These are phyloP conservation scores for Groenewaldozyma tartarivorans DNA, from an alignment of 805 yeast species.

Conservation along the genomic window DNA sequence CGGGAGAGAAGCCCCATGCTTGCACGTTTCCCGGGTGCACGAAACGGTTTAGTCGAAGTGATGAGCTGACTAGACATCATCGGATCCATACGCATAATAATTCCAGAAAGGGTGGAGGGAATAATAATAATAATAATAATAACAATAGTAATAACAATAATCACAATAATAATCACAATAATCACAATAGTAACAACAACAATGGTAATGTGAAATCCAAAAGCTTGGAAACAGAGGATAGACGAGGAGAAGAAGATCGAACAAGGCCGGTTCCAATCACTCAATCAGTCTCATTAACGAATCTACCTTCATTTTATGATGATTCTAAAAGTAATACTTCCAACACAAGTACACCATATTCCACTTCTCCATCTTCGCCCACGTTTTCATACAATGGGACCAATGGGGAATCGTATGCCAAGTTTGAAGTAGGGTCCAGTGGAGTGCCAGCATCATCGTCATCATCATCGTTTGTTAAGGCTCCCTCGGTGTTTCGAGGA, in stretches of 20 bases:
- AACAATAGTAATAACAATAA: conserved; percentile 11
- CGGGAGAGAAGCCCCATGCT: conserved; percentile 86
- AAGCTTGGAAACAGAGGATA: neutral
- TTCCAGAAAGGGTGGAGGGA: conserved; percentile 21
- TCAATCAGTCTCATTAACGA: conserved; percentile 11
- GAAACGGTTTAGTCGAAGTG: conserved; percentile 70
- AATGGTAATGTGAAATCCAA: neutral
- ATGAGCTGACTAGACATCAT: conserved; percentile 79
- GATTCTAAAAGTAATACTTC: conserved; percentile 11
- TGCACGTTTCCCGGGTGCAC: conserved; percentile 80
- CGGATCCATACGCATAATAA: conserved; percentile 53
- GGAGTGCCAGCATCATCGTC: conserved; percentile 2
- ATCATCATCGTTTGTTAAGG: conserved; percentile 16
- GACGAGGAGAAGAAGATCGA: neutral
- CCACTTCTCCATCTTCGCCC: conserved; percentile 19
- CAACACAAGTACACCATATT: conserved; percentile 16
- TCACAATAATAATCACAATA: neutral
- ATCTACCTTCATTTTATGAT: conserved; percentile 10
- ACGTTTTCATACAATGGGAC: conserved; percentile 11
- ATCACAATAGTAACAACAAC: neutral
- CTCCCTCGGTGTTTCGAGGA: conserved; percentile 16
- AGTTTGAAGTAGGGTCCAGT: neutral
- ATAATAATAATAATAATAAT: conserved; percentile 7
- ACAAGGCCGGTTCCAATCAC: conserved; percentile 2
- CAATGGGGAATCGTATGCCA: neutral